Base-by-base conservation (phyloP, 2,329 filamentous ascomycete species). In the Fusarium buxicola region DNA sequence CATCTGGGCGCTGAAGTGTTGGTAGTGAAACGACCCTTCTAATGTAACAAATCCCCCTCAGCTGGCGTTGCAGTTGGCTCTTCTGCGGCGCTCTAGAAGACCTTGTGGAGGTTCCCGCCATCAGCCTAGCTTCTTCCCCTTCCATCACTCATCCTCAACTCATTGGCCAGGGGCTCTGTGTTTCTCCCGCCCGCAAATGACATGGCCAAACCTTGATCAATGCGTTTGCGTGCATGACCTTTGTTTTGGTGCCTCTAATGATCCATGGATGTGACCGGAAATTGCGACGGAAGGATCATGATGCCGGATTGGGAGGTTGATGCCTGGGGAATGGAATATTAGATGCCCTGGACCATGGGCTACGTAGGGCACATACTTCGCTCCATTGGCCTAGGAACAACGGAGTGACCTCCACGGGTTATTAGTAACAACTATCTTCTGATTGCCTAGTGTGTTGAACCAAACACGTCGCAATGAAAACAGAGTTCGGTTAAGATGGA, bases 161-260 rank as follows among this genome's bases (percentile, higher is more conserved):
- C 50, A 62, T 62, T 62, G 58, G 58, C 47, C 49, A 53, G 45
- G 53, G 40, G 46, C 49, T 39, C 24, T 40, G 31, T 46, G 34
- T 39, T 24, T 64, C 34, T 55, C 47, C 58, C 53, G 35, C 47
- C 58, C 53, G 35, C 31, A 46, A 50, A 53, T 38, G 55, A 55
- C 32, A 55, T 47, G 62, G 40, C 49, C 66, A 35, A 38, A 35
- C 15, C 44, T 36, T 68, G 68, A 65, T 69, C 68, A 62, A 69
- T 67, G 68, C 68, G 58, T 58, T 21, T 50, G 41, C 35, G 15
- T 65, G 64, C 66, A 69, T 71, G 68, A 66, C 48, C 55, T 65
- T 41, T 65, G 52, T 52, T 62, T 48, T 59, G 44, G 55, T 57
- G 40, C 41, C 39, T 58, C 54, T 32, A 27, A 40, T 55, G 21